Percentiles rank a stretch among this genome's conserved stretches.
phyloP scores from a whole-genome alignment of 371 early-diverging fungal species.

The Choanephora cucurbitarum region DNA sequence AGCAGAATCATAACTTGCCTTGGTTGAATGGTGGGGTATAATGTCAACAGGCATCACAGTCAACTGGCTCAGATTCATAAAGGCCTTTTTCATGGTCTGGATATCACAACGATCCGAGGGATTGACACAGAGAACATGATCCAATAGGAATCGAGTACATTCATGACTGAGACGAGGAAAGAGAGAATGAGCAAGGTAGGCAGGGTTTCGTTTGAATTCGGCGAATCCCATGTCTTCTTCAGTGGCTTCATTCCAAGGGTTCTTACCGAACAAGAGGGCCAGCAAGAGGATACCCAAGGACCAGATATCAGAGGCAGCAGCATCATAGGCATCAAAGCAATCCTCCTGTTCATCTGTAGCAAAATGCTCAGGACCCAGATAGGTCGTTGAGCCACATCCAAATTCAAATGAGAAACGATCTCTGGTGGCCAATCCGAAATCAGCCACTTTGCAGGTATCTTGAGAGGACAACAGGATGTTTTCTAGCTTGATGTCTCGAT shows the following conservation, averaged over 20 bases:
- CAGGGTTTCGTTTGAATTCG: conserved; percentile 55
- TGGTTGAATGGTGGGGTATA: no score
- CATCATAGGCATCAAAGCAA: conserved; percentile 51
- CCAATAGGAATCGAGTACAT: conserved; percentile 39
- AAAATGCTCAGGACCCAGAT: conserved; percentile 68
- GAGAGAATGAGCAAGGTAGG: conserved; percentile 52
- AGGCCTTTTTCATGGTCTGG: no score
- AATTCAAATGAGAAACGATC: conserved; percentile 70
- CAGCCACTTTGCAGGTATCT: conserved; percentile 71
- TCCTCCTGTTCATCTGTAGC: conserved; percentile 40
- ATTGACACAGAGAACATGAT: conserved; percentile 23
- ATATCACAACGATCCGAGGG: not conserved
- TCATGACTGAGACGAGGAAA: conserved; percentile 48
- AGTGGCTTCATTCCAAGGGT: conserved; percentile 78
- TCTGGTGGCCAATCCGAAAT: conserved; percentile 85
- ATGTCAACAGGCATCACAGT: no score
- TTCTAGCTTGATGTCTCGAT: conserved; percentile 82
- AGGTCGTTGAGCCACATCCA: conserved; percentile 79
- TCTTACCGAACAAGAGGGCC: conserved; percentile 75
- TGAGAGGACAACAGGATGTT: conserved; percentile 63
- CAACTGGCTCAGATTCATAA: no score
- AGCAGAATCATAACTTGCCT: conserved; percentile 41
- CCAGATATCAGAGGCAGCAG: conserved; percentile 79
- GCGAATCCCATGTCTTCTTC: conserved; percentile 54
- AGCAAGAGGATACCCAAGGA: conserved; percentile 74